Evolutionary conservation across 192 early-diverging fungal genomes (phyloP).

Genomic region (Backusella parvicylindrica): DNA sequence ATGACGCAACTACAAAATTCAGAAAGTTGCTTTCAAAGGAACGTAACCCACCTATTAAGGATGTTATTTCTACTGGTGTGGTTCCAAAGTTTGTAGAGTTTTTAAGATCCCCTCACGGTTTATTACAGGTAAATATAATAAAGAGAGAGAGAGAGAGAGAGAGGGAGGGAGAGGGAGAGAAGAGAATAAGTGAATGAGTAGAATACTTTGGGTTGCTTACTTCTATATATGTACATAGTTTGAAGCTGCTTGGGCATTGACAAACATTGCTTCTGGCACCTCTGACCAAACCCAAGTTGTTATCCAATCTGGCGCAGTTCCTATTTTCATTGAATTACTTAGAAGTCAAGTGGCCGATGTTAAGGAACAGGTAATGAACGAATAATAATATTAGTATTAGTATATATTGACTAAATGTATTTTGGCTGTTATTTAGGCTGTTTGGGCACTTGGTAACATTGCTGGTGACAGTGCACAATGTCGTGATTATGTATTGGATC

Average conservation of each 20-base stretch:
- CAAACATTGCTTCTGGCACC: slow-evolving; percentile 47
- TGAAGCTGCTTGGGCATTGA: slow-evolving; percentile 55
- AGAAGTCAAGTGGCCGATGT: slow-evolving; percentile 31
- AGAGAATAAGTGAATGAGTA: too few species aligned
- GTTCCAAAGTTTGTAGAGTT: slow-evolving; percentile 52
- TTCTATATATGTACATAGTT: slow-evolving; percentile 23
- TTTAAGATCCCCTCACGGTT: slow-evolving; percentile 33
- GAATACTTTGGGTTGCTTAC: not conserved
- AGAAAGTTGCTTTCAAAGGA: slow-evolving; percentile 51
- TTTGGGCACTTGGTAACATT: slow-evolving; percentile 56
- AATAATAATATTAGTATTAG: not conserved
- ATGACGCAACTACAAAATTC: slow-evolving; percentile 40
- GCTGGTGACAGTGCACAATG: slow-evolving; percentile 42
- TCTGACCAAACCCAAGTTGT: slow-evolving; percentile 44
- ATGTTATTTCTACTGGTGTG: slow-evolving; percentile 44
- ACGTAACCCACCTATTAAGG: slow-evolving; percentile 47
- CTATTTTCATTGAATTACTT: slow-evolving; percentile 42
- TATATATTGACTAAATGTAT: too few species aligned
- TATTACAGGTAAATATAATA: slow-evolving; percentile 27
- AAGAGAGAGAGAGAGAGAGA: not conserved
- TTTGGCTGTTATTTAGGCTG: slow-evolving; percentile 28
- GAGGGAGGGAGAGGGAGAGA: not conserved
- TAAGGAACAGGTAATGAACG: slow-evolving; percentile 36
- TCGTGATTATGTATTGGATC: slow-evolving; percentile 41
- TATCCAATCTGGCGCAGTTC: slow-evolving; percentile 44